phyloP scores from a whole-genome alignment of 2,329 filamentous ascomycete species.

The Hypoxylon sp. region DNA sequence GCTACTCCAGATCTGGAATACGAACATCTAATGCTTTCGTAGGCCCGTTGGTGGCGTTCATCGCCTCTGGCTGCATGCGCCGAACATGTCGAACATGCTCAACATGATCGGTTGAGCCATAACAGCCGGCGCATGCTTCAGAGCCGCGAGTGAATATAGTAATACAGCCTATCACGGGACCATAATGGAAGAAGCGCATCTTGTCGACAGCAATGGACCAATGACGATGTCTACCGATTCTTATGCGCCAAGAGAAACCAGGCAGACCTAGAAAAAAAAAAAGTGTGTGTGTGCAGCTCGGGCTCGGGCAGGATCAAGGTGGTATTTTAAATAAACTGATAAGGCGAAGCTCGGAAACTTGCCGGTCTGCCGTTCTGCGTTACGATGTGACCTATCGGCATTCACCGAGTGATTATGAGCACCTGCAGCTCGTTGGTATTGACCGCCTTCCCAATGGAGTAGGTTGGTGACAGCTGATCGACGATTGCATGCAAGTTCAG shows the following conservation, averaged over 20 bases:
- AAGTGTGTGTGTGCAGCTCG: too few species aligned
- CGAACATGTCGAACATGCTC: slow-evolving; percentile 58
- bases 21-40: slow-evolving; percentile 54
- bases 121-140: slow-evolving; percentile 53
- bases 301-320: too few species aligned
- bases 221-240: not conserved
- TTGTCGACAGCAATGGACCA: not conserved
- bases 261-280: slow-evolving; percentile 1
- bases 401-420: slow-evolving; percentile 25
- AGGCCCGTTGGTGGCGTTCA: slow-evolving; percentile 54
- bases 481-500: not conserved
- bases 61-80: slow-evolving; percentile 58
- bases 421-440: slow-evolving; percentile 9
- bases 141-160: slow-evolving; percentile 4
- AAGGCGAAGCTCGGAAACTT: too few species aligned
- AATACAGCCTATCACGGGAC: too few species aligned
- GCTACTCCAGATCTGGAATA: too few species aligned
- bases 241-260: slow-evolving; percentile 7
- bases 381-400: slow-evolving; percentile 3
- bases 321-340: too few species aligned
- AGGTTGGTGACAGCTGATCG: slow-evolving; percentile 3
- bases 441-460: slow-evolving; percentile 23
- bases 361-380: too few species aligned
- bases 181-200: slow-evolving; percentile 23
- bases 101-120: slow-evolving; percentile 52